These are phyloP conservation scores for Acacia pycnantha DNA, from an alignment of 331 rosid species.

Conservation along the genomic window DNA sequence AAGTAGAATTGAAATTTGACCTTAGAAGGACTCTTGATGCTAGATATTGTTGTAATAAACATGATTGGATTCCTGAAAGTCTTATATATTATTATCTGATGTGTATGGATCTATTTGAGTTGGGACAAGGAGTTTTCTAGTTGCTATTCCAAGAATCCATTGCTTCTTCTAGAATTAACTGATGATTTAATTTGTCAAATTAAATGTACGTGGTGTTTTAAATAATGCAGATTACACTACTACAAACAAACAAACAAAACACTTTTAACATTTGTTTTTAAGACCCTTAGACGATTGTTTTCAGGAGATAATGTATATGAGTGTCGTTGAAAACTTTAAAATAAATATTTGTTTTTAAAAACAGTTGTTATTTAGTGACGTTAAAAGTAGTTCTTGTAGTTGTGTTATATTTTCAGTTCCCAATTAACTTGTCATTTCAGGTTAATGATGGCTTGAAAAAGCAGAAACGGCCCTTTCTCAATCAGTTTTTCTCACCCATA, in stretches of 20 bases:
- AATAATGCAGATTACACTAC: background rate
- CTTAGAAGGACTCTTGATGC: too few species aligned
- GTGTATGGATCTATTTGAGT: background rate
- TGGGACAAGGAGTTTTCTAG: background rate
- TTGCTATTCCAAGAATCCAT: constrained; percentile 6
- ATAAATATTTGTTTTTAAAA: too few species aligned
- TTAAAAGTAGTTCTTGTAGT: too few species aligned
- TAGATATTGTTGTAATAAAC: too few species aligned
- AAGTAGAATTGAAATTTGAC: too few species aligned
- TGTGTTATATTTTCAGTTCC: background rate
- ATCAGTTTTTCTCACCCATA: constrained; percentile 81
- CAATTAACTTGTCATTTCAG: constrained; percentile 35
- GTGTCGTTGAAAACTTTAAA: too few species aligned
- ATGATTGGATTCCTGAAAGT: too few species aligned
- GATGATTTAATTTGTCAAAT: background rate
- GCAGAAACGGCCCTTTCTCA: constrained; percentile 52
- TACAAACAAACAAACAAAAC: too few species aligned
- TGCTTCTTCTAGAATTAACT: background rate
- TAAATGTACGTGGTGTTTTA: background rate
- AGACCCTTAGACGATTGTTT: too few species aligned
- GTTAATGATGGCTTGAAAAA: constrained; percentile 69
- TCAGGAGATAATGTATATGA: too few species aligned
- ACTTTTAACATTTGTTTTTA: too few species aligned
- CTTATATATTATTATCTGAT: background rate
- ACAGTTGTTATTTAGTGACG: too few species aligned